Evolutionary conservation across 78 protist genomes (phyloP).

Genomic region (Diacronema lutheri): DNA sequence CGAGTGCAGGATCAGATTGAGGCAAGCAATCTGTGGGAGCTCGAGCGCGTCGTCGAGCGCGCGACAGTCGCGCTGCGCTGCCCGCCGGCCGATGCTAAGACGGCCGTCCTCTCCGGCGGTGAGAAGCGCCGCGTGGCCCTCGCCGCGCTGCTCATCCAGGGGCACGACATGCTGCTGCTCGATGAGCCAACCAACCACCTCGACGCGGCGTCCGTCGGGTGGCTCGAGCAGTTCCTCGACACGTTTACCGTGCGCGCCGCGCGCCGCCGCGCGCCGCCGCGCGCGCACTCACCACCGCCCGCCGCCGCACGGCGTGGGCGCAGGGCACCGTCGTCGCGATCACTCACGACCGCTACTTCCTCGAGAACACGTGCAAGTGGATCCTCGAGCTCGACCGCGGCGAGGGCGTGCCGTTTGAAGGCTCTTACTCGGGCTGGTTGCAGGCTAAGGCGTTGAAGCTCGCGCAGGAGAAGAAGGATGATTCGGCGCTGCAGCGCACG

Average conservation of each 20-base stretch:
- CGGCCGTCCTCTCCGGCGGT: not conserved
- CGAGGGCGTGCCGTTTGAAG: constrained; percentile 43
- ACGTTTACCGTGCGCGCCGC: not conserved
- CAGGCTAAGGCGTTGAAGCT: constrained; percentile 9
- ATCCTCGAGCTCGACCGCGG: constrained; percentile 47
- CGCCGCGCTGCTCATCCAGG: constrained; percentile 19
- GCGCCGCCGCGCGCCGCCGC: too few relatives aligned
- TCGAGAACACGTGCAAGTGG: constrained; percentile 24
- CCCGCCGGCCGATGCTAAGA: not conserved
- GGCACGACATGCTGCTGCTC: constrained; percentile 69
- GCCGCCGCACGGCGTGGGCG: not conserved
- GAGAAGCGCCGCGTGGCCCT: constrained; percentile 39
- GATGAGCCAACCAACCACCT: constrained; percentile 95
- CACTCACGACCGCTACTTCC: constrained; percentile 40
- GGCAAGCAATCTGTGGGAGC: constrained; percentile 37
- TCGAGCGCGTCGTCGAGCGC: constrained; percentile 38
- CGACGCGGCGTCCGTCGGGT: constrained; percentile 78
- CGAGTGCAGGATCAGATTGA: constrained; percentile 22
- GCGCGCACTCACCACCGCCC: too few relatives aligned
- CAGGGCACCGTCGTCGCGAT: constrained; percentile 26
- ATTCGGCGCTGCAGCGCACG: not conserved
- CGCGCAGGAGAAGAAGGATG: not conserved
- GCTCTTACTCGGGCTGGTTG: constrained; percentile 37
- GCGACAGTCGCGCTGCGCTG: constrained; percentile 33
- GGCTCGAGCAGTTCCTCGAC: constrained; percentile 78